Percentiles rank a stretch among this genome's conserved stretches.
phyloP scores from a whole-genome alignment of 140 eudicot genomes.

The Bidens hawaiensis region DNA sequence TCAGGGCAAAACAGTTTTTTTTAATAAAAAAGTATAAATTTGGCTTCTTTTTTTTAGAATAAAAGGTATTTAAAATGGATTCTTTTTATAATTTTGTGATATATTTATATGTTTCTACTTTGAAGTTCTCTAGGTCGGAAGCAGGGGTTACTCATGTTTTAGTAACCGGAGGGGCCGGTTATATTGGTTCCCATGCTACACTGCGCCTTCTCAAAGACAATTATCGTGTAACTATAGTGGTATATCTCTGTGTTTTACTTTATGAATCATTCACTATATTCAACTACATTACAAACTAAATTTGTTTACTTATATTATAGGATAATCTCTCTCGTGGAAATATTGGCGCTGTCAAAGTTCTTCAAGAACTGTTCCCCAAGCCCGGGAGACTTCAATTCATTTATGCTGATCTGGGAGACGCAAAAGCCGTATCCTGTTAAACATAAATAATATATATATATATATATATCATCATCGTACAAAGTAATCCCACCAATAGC shows the following conservation, averaged over 20 bases:
- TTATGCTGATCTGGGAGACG: conserved; percentile 80
- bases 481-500: too few relatives aligned
- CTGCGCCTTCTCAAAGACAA: conserved; percentile 64
- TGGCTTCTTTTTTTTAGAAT: neutral
- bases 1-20: neutral
- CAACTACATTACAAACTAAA: neutral
- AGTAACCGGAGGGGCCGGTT: conserved; percentile 96
- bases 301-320: conserved; percentile 23
- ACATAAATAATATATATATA: neutral
- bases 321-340: conserved; percentile 92
- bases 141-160: conserved; percentile 72
- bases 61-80: neutral
- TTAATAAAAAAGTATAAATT: neutral
- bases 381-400: conserved; percentile 82
- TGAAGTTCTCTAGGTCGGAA: conserved; percentile 64
- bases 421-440: conserved; percentile 51
- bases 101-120: neutral
- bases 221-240: conserved; percentile 87
- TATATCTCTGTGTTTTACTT: conserved; percentile 16
- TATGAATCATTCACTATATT: neutral
- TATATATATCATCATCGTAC: too few relatives aligned
- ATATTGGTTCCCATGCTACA: conserved; percentile 87
- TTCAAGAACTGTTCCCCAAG: conserved; percentile 65
- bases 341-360: conserved; percentile 72
- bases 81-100: neutral